Conservation (phyloP, 352 stramenopile species). For the Phytopythium aichiense region DNA sequence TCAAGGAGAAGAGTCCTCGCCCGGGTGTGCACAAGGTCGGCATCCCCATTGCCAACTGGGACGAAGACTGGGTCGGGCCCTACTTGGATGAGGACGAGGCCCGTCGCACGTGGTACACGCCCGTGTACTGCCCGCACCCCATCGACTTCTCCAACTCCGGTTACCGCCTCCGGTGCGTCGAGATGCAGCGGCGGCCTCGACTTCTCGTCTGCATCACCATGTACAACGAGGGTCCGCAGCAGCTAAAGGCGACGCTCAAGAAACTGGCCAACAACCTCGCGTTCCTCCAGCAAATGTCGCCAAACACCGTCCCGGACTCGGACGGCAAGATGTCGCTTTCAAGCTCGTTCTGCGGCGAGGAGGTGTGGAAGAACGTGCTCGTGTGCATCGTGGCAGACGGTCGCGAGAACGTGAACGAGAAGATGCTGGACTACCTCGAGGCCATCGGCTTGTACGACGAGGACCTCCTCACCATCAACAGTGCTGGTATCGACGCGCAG, state of each 20-base stretch:
- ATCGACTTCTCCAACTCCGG: constrained; percentile 76
- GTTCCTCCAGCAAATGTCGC: constrained; percentile 54
- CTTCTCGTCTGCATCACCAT: constrained; percentile 87
- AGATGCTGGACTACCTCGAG: constrained; percentile 80
- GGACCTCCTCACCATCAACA: constrained; percentile 83
- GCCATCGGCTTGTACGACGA: constrained; percentile 79
- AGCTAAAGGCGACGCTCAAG: constrained; percentile 68
- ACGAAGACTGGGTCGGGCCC: constrained; percentile 73
- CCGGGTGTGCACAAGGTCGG: constrained; percentile 78
- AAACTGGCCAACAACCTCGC: constrained; percentile 83
- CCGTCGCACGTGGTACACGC: constrained; percentile 77
- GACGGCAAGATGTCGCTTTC: constrained; percentile 30
- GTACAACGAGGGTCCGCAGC: constrained; percentile 73
- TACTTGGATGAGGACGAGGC: constrained; percentile 74
- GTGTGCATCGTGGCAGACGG: constrained; percentile 80
- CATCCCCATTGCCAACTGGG: constrained; percentile 59
- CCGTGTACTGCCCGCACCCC: constrained; percentile 62
- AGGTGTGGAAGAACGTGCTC: constrained; percentile 81
- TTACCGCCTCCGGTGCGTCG: constrained; percentile 74
- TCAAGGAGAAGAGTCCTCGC: constrained; percentile 67
- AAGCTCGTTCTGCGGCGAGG: constrained; percentile 45
- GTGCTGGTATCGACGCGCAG: constrained; percentile 71
- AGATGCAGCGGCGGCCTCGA: constrained; percentile 60
- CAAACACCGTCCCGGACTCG: constrained; percentile 2
- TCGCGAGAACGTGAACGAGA: constrained; percentile 63